Conservation (phyloP, 441 rosid genomes). For the Daphne laureola region DNA sequence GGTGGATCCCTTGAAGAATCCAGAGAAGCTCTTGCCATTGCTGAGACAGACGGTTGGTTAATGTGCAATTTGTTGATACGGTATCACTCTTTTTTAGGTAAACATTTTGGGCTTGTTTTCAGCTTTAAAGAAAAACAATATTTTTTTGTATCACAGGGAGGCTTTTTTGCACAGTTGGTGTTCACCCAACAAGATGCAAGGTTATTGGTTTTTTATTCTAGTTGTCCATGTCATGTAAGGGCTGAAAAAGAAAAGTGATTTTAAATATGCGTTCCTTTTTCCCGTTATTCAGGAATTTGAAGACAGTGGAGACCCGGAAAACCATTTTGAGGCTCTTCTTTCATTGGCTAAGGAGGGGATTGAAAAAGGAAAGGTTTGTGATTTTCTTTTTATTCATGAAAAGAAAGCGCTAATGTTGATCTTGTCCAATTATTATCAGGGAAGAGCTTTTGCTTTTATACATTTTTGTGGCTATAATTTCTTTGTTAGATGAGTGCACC, state of each 20-base stretch:
- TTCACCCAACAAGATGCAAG: constrained; percentile 94
- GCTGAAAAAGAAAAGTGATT: constrained; percentile 1
- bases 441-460: too few relatives aligned
- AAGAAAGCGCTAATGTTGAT: too few relatives aligned
- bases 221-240: too few relatives aligned
- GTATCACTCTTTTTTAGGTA: neutral
- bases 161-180: constrained; percentile 90
- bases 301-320: constrained; percentile 80
- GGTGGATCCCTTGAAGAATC: constrained; percentile 95
- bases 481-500: too few relatives aligned
- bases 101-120: neutral
- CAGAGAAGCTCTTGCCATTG: constrained; percentile 85
- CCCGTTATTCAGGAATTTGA: constrained; percentile 64
- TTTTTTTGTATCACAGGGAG: constrained; percentile 42
- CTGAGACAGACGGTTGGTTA: constrained; percentile 78
- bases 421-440: too few relatives aligned
- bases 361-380: constrained; percentile 72
- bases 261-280: constrained; percentile 10
- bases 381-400: too few relatives aligned
- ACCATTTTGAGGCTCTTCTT: constrained; percentile 72
- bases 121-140: neutral
- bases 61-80: constrained; percentile 6
- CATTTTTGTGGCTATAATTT: too few relatives aligned
- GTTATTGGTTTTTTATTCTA: constrained; percentile 21
- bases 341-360: constrained; percentile 79